A percentile compares a stretch with the other conserved stretches of the same genome.
These are phyloP conservation scores for Diddensiella transvaalensis DNA, from an alignment of 805 yeast genomes.

Conservation along the genomic window DNA sequence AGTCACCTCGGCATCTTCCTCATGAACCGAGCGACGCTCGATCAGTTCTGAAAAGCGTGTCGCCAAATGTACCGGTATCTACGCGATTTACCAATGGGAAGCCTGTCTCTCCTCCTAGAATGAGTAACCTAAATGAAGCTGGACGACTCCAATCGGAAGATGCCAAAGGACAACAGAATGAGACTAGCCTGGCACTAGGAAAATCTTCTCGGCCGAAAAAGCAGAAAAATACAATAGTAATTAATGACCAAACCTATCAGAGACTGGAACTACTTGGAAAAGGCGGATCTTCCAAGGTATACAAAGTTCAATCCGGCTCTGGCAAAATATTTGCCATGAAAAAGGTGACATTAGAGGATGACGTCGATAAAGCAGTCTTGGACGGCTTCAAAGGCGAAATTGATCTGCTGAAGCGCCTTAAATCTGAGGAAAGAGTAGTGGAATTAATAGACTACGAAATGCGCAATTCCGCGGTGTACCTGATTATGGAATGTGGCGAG, in stretches of 20 bases:
- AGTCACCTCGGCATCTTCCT: constrained; percentile 7
- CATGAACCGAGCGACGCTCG: background rate
- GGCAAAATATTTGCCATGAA: constrained; percentile 73
- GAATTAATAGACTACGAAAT: constrained; percentile 71
- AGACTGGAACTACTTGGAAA: constrained; percentile 76
- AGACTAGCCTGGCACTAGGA: constrained; percentile 1
- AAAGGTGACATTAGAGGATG: constrained; percentile 70
- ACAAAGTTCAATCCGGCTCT: constrained; percentile 58
- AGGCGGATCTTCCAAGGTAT: constrained; percentile 92
- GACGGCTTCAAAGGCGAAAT: constrained; percentile 88
- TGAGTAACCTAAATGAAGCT: constrained; percentile 16
- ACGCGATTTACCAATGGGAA: constrained; percentile 5
- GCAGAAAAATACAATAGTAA: constrained; percentile 33
- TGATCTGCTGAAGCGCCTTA: constrained; percentile 59
- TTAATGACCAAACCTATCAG: constrained; percentile 66
- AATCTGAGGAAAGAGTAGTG: constrained; percentile 68
- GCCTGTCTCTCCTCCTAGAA: constrained; percentile 17
- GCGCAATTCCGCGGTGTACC: constrained; percentile 54
- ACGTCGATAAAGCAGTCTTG: constrained; percentile 70
- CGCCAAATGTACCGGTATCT: constrained; percentile 5
- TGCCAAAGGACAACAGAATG: constrained; percentile 1
- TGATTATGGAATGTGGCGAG: constrained; percentile 95
- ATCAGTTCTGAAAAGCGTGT: constrained; percentile 7
- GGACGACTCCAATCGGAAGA: background rate
- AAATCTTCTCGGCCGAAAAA: constrained; percentile 14